These are phyloP conservation scores for Zychaea mexicana DNA, from an alignment of 371 early-diverging fungal species.

Conservation along the genomic window DNA sequence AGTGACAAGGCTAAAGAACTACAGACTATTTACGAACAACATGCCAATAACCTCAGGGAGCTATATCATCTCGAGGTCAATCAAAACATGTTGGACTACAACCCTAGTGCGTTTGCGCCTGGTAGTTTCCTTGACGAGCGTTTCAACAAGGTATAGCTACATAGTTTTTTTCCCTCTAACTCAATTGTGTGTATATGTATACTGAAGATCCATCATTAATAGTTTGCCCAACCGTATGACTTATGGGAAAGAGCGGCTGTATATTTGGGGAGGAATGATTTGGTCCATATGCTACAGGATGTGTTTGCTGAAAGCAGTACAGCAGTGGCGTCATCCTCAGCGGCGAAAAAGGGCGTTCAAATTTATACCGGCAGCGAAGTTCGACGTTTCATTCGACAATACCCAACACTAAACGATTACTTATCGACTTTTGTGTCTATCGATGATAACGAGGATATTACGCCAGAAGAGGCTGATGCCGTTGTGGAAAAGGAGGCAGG, in stretches of 20 bases:
- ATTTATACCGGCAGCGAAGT: slow-evolving; percentile 31
- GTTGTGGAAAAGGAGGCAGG: slow-evolving; percentile 44
- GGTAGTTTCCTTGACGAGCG: slow-evolving; percentile 47
- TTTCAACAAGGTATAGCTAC: slow-evolving; percentile 45
- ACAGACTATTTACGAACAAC: slow-evolving; percentile 45
- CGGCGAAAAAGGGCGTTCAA: background rate
- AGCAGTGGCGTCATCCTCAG: background rate
- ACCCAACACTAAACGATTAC: slow-evolving; percentile 48
- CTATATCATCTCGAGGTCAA: slow-evolving; percentile 60
- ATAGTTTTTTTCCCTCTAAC: background rate
- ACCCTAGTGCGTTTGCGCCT: slow-evolving; percentile 25
- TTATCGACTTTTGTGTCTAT: slow-evolving; percentile 59
- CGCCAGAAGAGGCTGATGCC: slow-evolving; percentile 48
- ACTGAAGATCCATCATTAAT: too few species aligned
- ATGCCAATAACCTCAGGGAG: slow-evolving; percentile 58
- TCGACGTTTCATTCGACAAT: slow-evolving; percentile 35
- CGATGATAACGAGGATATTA: slow-evolving; percentile 58
- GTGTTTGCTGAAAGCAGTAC: slow-evolving; percentile 1
- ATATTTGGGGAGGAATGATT: background rate
- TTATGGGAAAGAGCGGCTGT: slow-evolving; percentile 5
- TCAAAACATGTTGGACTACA: slow-evolving; percentile 56
- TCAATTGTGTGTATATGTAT: background rate
- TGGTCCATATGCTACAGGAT: slow-evolving; percentile 2
- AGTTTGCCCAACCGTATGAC: slow-evolving; percentile 8
- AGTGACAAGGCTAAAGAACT: slow-evolving; percentile 38